These are phyloP conservation scores for Claviceps sp. DNA, from an alignment of 2,329 filamentous ascomycete genomes.

Conservation along the genomic window DNA sequence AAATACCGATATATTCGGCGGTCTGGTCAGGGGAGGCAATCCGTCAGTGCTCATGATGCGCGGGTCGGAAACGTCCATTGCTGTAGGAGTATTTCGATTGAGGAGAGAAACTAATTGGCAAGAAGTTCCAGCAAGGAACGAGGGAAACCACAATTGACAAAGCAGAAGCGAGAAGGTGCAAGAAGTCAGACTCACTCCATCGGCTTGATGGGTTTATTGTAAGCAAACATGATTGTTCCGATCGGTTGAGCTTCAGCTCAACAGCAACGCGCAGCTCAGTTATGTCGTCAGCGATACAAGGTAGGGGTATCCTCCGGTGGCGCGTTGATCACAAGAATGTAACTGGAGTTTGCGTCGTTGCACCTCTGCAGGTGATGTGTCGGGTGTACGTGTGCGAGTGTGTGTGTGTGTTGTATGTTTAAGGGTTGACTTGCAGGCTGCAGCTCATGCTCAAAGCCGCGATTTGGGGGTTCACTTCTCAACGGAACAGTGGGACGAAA, in stretches of 20 bases:
- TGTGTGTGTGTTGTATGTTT: background rate
- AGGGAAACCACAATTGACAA: background rate
- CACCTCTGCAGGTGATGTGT: background rate
- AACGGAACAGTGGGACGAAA: no score
- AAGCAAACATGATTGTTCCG: constrained; percentile 18
- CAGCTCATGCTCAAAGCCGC: no score
- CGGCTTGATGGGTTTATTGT: constrained; percentile 24
- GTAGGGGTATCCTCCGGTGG: constrained; percentile 1
- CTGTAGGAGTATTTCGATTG: background rate
- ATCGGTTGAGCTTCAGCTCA: constrained; percentile 3
- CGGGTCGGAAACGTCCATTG: constrained; percentile 4
- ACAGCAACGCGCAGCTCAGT: constrained; percentile 1
- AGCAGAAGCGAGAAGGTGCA: background rate
- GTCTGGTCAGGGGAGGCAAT: constrained; percentile 17
- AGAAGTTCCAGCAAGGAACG: background rate
- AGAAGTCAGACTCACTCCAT: constrained; percentile 21
- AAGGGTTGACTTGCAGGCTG: no score
- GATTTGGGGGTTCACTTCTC: no score
- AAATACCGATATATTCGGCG: constrained; percentile 19
- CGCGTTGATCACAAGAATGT: background rate
- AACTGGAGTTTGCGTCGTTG: background rate
- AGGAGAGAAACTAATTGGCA: background rate
- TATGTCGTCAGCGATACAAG: background rate
- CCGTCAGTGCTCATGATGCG: constrained; percentile 11
- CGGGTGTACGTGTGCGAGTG: background rate